Conservation (phyloP, 1,284 basidiomycete species). For the Kwoniella shivajii region DNA sequence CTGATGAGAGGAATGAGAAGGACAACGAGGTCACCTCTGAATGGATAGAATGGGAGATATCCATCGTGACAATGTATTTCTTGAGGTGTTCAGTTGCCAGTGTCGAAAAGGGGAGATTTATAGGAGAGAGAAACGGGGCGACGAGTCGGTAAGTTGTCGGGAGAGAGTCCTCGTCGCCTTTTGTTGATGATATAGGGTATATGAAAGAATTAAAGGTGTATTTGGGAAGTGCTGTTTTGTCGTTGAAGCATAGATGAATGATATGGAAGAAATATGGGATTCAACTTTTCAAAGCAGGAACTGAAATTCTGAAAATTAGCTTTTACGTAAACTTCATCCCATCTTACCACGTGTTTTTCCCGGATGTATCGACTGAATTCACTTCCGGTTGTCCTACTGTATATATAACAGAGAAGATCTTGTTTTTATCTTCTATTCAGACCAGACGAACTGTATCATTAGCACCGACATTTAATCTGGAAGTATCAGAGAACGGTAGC, state of each 20-base stretch:
- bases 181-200: not conserved
- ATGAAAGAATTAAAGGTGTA: not conserved
- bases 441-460: no score
- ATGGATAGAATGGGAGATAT: conserved; percentile 85
- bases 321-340: conserved; percentile 8
- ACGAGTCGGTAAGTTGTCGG: conserved; percentile 9
- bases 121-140: conserved; percentile 2
- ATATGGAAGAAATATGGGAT: not conserved
- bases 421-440: no score
- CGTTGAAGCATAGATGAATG: no score
- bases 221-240: not conserved
- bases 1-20: conserved; percentile 91
- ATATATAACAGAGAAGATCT: no score
- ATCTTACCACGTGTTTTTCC: no score
- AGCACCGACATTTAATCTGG: no score
- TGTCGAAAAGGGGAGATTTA: not conserved
- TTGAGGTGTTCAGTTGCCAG: not conserved
- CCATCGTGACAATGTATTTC: conserved; percentile 64
- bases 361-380: not conserved
- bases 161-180: conserved; percentile 15
- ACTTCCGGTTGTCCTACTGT: not conserved
- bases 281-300: no score
- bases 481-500: no score
- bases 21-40: conserved; percentile 83
- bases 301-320: not conserved